Conservation (phyloP, 176 grass and related monocot genomes). For the Hyparrhenia diplandra region DNA sequence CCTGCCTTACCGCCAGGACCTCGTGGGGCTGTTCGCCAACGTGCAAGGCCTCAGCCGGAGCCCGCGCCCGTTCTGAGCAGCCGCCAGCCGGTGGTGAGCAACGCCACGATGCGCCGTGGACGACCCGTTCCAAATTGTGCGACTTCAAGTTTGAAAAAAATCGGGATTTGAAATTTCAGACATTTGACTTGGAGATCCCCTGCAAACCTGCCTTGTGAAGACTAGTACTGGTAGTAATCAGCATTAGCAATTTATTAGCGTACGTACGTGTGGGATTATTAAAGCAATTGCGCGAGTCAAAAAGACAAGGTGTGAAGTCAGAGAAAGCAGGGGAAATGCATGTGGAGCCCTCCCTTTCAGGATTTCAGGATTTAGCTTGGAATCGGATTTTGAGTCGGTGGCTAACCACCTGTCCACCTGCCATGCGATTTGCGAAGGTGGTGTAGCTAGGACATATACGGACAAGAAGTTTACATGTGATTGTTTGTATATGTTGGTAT, state of each 20-base stretch:
- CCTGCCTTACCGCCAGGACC: conserved; percentile 56
- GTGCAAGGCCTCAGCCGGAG: conserved; percentile 36
- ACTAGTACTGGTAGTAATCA: not conserved
- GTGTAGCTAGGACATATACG: not conserved
- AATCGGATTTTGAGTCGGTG: not conserved
- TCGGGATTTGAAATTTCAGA: not conserved
- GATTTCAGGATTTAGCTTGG: not conserved
- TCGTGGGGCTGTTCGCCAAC: conserved; percentile 50
- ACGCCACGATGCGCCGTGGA: not conserved
- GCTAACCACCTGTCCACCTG: not conserved
- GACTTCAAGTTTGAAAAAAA: not conserved
- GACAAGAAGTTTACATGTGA: conserved; percentile 29
- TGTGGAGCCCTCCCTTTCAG: not conserved
- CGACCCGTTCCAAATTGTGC: not conserved
- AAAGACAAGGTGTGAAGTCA: not conserved
- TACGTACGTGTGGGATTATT: not conserved
- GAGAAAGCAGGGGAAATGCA: not conserved
- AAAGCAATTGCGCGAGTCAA: not conserved
- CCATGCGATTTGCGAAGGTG: not conserved
- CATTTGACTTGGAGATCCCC: not conserved
- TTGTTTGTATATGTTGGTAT: not conserved
- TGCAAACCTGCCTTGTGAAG: not conserved
- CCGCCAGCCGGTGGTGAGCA: not conserved
- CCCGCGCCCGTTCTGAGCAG: conserved; percentile 11
- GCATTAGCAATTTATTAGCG: not conserved